Evolutionary conservation across 2,329 filamentous ascomycete species (phyloP), one percentile per base, ranked within the genome.

Genomic region (Ceratocystis alfenasii): DNA sequence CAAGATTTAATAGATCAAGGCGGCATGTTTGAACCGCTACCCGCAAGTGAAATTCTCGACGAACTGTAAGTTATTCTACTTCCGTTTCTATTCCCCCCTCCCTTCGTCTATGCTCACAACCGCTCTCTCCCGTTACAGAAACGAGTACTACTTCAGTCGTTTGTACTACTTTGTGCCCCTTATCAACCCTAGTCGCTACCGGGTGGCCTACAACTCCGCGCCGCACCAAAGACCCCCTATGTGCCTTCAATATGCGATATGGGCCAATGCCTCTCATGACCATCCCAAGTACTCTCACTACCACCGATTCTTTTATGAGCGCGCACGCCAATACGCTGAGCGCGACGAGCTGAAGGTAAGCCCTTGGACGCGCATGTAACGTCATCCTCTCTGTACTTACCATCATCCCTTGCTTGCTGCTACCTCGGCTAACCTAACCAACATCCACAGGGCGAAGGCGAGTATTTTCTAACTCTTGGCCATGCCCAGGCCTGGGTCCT

Each of bases 171-270:
- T 86, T 50, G 74, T 88, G 41, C 90, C 92, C 2, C 83, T 96
- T 70, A 81, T 96, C 50, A 90, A 96, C 71, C 85, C 85, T 44
- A 83, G 83, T 20, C 84, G 89, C 46, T 96, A 90, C 72, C 78
- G 88, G 68, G 84, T 88, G 36, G 82, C 87, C 2, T 87, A 94
- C 75, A 87, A 92, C 71, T 79, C 79, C 1, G 80, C 86, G 2
- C 85, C 89, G 1, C 82, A 88, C 66, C 84, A 87, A 79, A 86
- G 89, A 66, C 92, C 93, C 1, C 89, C 92, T 0, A 84, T 95
- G 72, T 89, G 85, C 71, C 76, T 96, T 53, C 83, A 92, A 71
- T 96, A 96, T 74, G 87, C 86, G 28, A 89, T 96, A 73, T 96
- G 91, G 90, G 83, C 86, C n/a, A 78, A 89, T 70, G 89, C 89